Percentiles rank a stretch among this genome's conserved stretches.
Conservation (phyloP, 441 rosid genomes). For the Gossypium gossypioides region DNA sequence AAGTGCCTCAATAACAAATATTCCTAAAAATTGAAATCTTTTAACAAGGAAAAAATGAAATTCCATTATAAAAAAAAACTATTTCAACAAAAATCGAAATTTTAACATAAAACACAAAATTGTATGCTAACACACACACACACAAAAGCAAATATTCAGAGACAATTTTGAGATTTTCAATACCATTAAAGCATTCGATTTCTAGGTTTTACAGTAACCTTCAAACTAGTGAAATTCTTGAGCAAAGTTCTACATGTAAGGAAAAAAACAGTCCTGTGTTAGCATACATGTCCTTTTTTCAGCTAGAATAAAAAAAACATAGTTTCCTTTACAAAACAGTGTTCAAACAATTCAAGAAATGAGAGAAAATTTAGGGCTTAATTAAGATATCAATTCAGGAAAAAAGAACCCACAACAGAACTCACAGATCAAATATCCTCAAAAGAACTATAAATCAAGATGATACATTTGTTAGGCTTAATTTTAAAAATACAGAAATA, state of each 20-base stretch:
- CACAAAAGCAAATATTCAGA: neutral
- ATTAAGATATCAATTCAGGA: neutral
- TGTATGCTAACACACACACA: neutral
- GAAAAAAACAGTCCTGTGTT: conserved; percentile 65
- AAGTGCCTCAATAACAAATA: neutral
- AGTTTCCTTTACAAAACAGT: neutral
- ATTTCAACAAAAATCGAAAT: neutral
- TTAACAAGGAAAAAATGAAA: neutral
- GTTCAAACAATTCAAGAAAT: conserved; percentile 1
- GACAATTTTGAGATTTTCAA: conserved; percentile 2
- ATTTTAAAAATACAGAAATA: no score
- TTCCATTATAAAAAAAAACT: neutral
- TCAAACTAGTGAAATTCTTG: conserved; percentile 68
- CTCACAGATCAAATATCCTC: no score
- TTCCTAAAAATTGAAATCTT: conserved; percentile 7
- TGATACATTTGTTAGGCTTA: no score
- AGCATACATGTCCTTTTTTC: conserved; percentile 72
- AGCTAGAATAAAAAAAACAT: neutral
- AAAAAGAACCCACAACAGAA: no score
- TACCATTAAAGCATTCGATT: conserved; percentile 56
- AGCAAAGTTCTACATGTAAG: conserved; percentile 53
- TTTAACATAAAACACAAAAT: neutral
- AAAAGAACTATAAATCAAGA: no score
- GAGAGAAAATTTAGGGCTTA: neutral
- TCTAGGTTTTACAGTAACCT: conserved; percentile 58